These are phyloP conservation scores for Colletotrichum sp. DNA, from an alignment of 2,329 filamentous ascomycete species.

Conservation along the genomic window DNA sequence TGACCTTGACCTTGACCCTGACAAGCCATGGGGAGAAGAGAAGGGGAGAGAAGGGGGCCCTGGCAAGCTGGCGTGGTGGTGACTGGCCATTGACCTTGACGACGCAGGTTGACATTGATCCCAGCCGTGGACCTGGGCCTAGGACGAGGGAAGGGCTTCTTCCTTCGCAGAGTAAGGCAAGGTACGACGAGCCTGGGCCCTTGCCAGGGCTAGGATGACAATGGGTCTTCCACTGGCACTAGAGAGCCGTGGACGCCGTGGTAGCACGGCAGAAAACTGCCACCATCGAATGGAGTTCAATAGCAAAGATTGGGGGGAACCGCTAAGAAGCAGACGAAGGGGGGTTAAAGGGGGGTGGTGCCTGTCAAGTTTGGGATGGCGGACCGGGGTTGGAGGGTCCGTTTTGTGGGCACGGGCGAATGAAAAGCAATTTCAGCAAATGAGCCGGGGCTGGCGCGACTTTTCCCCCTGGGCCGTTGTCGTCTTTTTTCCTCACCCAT, in stretches of 20 bases:
- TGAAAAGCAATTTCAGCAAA: conserved; percentile 26
- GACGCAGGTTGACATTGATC: background rate
- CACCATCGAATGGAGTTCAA: conserved; percentile 10
- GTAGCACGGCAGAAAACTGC: background rate
- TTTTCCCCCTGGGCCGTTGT: background rate
- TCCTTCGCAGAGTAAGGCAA: background rate
- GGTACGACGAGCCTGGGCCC: background rate
- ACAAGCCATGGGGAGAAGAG: background rate
- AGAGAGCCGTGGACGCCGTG: background rate
- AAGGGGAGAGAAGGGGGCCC: background rate
- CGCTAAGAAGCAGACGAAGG: background rate
- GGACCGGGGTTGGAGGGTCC: background rate
- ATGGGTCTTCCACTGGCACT: background rate
- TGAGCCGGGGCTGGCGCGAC: conserved; percentile 20
- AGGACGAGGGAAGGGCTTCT: background rate
- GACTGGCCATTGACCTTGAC: background rate
- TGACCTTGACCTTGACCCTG: conserved; percentile 1
- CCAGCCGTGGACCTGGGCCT: background rate
- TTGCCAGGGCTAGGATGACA: background rate
- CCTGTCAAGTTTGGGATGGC: conserved; percentile 17
- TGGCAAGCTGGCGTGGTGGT: background rate
- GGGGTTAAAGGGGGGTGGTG: conserved; percentile 9
- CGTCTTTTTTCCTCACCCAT: background rate
- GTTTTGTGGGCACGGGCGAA: conserved; percentile 20
- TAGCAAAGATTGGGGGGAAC: conserved; percentile 7